Evolutionary conservation across 495 filamentous ascomycete species (phyloP).

Genomic region (Echria macrotheca): DNA sequence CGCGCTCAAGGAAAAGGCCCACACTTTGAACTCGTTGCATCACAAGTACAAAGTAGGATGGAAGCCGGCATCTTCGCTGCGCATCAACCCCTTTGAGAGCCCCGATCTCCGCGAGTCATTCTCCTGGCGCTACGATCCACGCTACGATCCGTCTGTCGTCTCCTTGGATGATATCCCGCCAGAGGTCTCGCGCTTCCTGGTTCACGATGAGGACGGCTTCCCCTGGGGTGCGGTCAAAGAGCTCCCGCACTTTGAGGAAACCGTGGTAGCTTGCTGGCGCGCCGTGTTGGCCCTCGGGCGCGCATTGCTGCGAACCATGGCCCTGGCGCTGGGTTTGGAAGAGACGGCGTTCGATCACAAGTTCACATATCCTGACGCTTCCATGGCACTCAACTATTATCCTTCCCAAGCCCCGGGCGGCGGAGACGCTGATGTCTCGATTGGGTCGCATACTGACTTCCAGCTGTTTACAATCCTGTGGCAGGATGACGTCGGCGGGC

Average conservation of each 20-base stretch:
- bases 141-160: slow-evolving; percentile 37
- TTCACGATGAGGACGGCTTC: slow-evolving; percentile 42
- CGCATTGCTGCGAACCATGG: slow-evolving; percentile 43
- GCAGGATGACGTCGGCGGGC: slow-evolving; percentile 48
- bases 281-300: slow-evolving; percentile 42
- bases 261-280: slow-evolving; percentile 40
- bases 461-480: slow-evolving; percentile 55
- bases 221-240: slow-evolving; percentile 40
- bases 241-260: slow-evolving; percentile 37
- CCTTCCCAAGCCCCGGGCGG: slow-evolving; percentile 11
- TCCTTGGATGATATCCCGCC: slow-evolving; percentile 29
- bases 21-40: slow-evolving; percentile 18
- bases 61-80: slow-evolving; percentile 23
- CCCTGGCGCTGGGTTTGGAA: slow-evolving; percentile 41
- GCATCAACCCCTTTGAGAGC: slow-evolving; percentile 33
- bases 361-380: slow-evolving; percentile 40
- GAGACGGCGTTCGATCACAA: slow-evolving; percentile 47
- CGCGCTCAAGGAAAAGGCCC: slow-evolving; percentile 36
- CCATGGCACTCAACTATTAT: slow-evolving; percentile 29
- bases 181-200: slow-evolving; percentile 34
- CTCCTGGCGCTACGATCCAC: slow-evolving; percentile 39
- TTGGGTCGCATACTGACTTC: slow-evolving; percentile 61
- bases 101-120: slow-evolving; percentile 40
- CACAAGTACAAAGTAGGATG: slow-evolving; percentile 25
- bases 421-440: slow-evolving; percentile 18